Base-by-base conservation (phyloP, 352 stramenopile genomes). In the Pythium sukuiense region DNA sequence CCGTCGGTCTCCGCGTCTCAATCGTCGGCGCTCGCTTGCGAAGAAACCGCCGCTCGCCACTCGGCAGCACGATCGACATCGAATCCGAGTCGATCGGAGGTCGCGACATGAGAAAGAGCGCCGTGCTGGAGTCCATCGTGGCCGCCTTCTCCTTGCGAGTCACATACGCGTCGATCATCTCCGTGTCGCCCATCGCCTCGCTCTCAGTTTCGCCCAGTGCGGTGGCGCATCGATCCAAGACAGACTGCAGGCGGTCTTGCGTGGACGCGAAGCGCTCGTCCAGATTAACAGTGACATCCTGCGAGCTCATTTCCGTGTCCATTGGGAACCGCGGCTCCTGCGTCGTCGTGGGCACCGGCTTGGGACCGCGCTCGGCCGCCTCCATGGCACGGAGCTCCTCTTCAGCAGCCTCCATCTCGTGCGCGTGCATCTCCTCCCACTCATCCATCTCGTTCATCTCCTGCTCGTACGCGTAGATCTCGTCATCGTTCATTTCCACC, bases 391-490 rank as follows among this genome's bases (percentile, higher is more conserved):
- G 69, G 60, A 90, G 75, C 71, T 80, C 80, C 53, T 92, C 86
- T 55, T 92, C 77, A 0, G 74, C 79, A 7, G 83, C 84, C 69
- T 95, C 88, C 73, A 95, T 88, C 65, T 92, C 86, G 55, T 90
- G 76, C 20, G 73, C 79, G 43, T 93, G 83, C 77, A 92, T 90
- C n/a, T 70, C 63, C 56, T 95, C 87, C 87, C 87, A 96, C 69
- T 97, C 87, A 52, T 95, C 85, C 63, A 79, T 71, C 65, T 87
- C 81, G 30, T 85, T 59, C 43, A 92, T 66, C 73, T 95, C 85
- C 67, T 90, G 76, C 73, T 95, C 83, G 68, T 83, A 90, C 71
- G 85, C 81, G 50, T 86, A 88, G 59, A 90, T 76, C 46, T 91
- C 81, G 12, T 85, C 80, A 73, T 91, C 85, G 65, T 76, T 76